Evolutionary conservation across 331 rosid species (phyloP).

Genomic region (Erythrophleum ivorense): DNA sequence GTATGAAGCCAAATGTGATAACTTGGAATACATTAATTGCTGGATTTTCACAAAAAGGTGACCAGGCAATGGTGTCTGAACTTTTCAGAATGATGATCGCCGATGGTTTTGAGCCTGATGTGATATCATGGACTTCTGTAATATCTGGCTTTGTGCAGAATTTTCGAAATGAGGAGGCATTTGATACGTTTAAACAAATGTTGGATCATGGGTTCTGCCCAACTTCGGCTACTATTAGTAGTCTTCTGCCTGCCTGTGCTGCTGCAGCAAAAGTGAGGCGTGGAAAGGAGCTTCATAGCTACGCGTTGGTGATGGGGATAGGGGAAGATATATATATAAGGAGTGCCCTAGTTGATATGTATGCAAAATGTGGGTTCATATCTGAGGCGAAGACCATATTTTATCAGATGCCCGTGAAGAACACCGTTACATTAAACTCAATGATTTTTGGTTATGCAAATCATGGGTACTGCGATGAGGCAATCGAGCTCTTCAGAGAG

Average conservation of each 20-base stretch:
- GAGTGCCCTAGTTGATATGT: constrained; percentile 93
- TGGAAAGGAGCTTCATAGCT: constrained; percentile 86
- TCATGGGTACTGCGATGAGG: constrained; percentile 73
- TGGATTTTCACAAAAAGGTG: constrained; percentile 80
- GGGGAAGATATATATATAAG: constrained; percentile 75
- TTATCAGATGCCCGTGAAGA: constrained; percentile 64
- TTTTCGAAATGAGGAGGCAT: constrained; percentile 67
- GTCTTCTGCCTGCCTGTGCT: constrained; percentile 84
- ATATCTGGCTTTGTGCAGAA: constrained; percentile 90
- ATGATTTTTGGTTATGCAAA: constrained; percentile 91
- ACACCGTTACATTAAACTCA: constrained; percentile 81
- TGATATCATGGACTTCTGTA: constrained; percentile 86
- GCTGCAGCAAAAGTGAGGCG: constrained; percentile 55
- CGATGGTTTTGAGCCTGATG: constrained; percentile 76
- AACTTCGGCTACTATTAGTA: constrained; percentile 80
- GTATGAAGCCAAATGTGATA: constrained; percentile 66
- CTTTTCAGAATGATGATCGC: constrained; percentile 64
- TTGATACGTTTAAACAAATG: constrained; percentile 65
- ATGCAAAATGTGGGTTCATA: constrained; percentile 89
- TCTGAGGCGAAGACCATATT: constrained; percentile 68
- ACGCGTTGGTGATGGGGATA: constrained; percentile 63
- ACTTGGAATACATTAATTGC: constrained; percentile 85
- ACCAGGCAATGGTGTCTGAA: constrained; percentile 56
- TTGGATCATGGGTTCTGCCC: constrained; percentile 68
- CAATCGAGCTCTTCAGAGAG: constrained; percentile 76